A percentile compares a stretch with the other conserved stretches of the same genome.
These are phyloP conservation scores for Lachancea meyersii DNA, from an alignment of 805 yeast species.

Conservation along the genomic window DNA sequence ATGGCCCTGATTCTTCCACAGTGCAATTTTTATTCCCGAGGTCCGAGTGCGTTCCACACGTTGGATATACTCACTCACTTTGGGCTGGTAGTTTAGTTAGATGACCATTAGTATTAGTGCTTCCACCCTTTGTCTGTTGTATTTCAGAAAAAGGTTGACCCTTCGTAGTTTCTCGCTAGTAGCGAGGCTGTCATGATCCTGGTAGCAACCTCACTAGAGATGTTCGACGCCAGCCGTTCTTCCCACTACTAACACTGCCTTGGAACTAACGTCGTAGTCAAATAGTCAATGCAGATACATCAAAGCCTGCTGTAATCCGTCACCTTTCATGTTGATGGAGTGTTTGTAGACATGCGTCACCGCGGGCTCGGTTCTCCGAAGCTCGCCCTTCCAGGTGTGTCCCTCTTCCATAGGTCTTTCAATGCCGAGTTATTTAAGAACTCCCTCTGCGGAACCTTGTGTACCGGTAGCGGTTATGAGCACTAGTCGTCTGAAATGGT, in stretches of 20 bases:
- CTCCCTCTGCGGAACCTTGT: not conserved
- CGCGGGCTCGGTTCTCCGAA: not conserved
- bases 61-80: too few relatives aligned
- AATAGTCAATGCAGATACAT: not conserved
- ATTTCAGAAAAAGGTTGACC: too few relatives aligned
- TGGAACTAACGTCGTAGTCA: not conserved
- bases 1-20: too few relatives aligned
- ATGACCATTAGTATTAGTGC: too few relatives aligned
- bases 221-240: not conserved
- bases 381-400: not conserved
- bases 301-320: not conserved
- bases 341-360: conserved; percentile 1
- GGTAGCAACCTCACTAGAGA: not conserved
- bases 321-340: not conserved
- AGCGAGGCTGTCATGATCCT: too few relatives aligned
- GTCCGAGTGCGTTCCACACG: too few relatives aligned
- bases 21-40: too few relatives aligned
- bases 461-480: not conserved
- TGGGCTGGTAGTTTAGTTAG: too few relatives aligned
- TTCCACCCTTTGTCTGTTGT: too few relatives aligned
- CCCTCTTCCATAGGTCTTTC: not conserved
- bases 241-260: not conserved
- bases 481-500: not conserved
- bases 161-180: too few relatives aligned
- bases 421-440: not conserved